Percentiles rank a stretch among this genome's conserved stretches.
Evolutionary conservation across 1,284 basidiomycete species (phyloP).

Genomic region (Lignosus rhinocerotis): DNA sequence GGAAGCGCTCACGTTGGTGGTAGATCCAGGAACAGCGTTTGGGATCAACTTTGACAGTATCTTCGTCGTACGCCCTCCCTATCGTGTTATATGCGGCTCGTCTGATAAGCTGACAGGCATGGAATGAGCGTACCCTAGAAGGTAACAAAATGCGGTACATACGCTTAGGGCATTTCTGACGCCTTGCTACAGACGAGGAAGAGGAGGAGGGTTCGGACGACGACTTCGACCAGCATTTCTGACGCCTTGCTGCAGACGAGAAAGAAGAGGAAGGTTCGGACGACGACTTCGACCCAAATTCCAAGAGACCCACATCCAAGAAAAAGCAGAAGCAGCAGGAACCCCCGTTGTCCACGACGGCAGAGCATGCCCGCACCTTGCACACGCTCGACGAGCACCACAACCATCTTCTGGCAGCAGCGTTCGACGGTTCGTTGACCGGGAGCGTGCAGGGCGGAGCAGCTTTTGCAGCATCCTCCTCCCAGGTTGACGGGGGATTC

Average conservation of each 20-base stretch:
- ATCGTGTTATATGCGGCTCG: too few relatives aligned
- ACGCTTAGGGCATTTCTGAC: too few relatives aligned
- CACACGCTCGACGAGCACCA: slow-evolving; percentile 72
- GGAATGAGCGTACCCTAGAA: slow-evolving; percentile 47
- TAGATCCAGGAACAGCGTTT: slow-evolving; percentile 53
- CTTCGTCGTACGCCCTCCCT: slow-evolving; percentile 51
- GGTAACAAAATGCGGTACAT: neutral
- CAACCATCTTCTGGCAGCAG: slow-evolving; percentile 62
- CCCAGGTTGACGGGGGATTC: slow-evolving; percentile 52
- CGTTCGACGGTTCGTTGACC: slow-evolving; percentile 61
- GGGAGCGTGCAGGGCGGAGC: slow-evolving; percentile 31
- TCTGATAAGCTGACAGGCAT: slow-evolving; percentile 45
- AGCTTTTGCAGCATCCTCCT: slow-evolving; percentile 51
- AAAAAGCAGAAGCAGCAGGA: slow-evolving; percentile 33
- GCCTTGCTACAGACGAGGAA: neutral
- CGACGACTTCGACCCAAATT: slow-evolving; percentile 49
- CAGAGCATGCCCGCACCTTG: slow-evolving; percentile 48
- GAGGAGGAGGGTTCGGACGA: slow-evolving; percentile 44
- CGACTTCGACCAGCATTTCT: slow-evolving; percentile 48
- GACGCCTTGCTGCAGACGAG: too few relatives aligned
- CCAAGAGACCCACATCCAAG: slow-evolving; percentile 35
- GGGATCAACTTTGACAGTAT: slow-evolving; percentile 68
- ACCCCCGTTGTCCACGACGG: slow-evolving; percentile 24
- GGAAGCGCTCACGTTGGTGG: slow-evolving; percentile 57
- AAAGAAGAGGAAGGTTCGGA: slow-evolving; percentile 41